Evolutionary conservation across 164 flowering plant species (phyloP).

Genomic region (Nelumbo lutea): DNA sequence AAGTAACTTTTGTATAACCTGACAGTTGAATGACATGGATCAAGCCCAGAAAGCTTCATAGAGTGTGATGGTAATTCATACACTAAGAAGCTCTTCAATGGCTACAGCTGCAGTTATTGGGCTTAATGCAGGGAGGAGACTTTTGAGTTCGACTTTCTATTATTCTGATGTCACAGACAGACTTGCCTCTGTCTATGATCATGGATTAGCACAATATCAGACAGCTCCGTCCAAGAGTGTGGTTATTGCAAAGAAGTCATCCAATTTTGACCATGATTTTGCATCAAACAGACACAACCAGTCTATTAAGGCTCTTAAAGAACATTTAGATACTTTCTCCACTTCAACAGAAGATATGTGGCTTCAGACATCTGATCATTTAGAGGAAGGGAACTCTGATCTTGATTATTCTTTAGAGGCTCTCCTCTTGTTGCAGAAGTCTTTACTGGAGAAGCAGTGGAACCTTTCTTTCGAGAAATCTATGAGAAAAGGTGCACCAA

Average conservation of each 20-base stretch:
- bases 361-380: conserved; percentile 21
- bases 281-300: conserved; percentile 34
- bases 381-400: conserved; percentile 37
- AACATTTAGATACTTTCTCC: conserved; percentile 38
- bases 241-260: conserved; percentile 45
- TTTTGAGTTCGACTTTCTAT: conserved; percentile 59
- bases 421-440: conserved; percentile 77
- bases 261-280: conserved; percentile 37
- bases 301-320: conserved; percentile 59
- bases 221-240: conserved; percentile 33
- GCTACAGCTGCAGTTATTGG: conserved; percentile 78
- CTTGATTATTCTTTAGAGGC: conserved; percentile 58
- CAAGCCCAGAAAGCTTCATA: conserved; percentile 8
- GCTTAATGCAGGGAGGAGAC: conserved; percentile 67
- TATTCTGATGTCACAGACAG: conserved; percentile 62
- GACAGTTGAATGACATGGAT: conserved; percentile 7
- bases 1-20: not conserved
- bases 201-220: conserved; percentile 31
- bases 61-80: conserved; percentile 21
- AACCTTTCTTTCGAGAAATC: conserved; percentile 55
- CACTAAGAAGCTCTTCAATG: conserved; percentile 44
- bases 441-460: conserved; percentile 92
- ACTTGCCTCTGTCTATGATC: conserved; percentile 38
- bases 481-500: conserved; percentile 11
- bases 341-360: conserved; percentile 30